These are phyloP conservation scores for Phytophthora citricola DNA, from an alignment of 352 stramenopile species.

Conservation along the genomic window DNA sequence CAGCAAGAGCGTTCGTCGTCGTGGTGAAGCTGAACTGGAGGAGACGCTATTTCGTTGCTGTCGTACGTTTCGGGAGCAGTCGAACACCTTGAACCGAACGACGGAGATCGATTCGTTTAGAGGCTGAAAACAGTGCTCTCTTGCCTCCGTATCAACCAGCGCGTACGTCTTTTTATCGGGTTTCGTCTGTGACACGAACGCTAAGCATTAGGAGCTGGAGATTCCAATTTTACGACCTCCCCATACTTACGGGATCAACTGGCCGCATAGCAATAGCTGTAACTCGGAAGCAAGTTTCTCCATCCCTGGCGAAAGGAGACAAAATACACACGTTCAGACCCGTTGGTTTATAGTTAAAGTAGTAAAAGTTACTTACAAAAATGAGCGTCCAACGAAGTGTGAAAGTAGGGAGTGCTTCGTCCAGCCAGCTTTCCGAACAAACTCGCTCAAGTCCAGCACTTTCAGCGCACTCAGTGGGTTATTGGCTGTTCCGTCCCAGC, in stretches of 20 bases:
- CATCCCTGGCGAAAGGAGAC: conserved; percentile 38
- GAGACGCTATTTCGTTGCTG: conserved; percentile 4
- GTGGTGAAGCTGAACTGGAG: conserved; percentile 5
- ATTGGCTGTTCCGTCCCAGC: conserved; percentile 62
- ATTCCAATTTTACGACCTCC: neutral
- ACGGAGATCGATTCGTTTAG: conserved; percentile 65
- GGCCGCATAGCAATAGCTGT: conserved; percentile 52
- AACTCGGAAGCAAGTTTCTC: conserved; percentile 53
- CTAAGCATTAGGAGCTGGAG: neutral
- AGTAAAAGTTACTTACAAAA: conserved; percentile 44
- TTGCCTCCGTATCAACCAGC: conserved; percentile 60
- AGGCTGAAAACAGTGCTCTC: conserved; percentile 50
- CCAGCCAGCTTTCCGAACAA: conserved; percentile 77
- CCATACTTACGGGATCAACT: conserved; percentile 44
- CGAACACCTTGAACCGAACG: conserved; percentile 53
- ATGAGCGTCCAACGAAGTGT: conserved; percentile 75
- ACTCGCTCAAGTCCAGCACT: conserved; percentile 75
- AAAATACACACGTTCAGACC: neutral
- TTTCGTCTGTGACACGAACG: conserved; percentile 46
- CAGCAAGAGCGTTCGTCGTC: conserved; percentile 15
- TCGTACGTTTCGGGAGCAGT: conserved; percentile 16
- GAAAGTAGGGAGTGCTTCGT: conserved; percentile 73
- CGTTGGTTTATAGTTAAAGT: neutral
- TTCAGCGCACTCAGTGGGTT: conserved; percentile 53
- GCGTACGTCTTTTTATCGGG: conserved; percentile 60